These are phyloP conservation scores for Syncephalis fuscata DNA, from an alignment of 371 early-diverging fungal genomes.

Conservation along the genomic window DNA sequence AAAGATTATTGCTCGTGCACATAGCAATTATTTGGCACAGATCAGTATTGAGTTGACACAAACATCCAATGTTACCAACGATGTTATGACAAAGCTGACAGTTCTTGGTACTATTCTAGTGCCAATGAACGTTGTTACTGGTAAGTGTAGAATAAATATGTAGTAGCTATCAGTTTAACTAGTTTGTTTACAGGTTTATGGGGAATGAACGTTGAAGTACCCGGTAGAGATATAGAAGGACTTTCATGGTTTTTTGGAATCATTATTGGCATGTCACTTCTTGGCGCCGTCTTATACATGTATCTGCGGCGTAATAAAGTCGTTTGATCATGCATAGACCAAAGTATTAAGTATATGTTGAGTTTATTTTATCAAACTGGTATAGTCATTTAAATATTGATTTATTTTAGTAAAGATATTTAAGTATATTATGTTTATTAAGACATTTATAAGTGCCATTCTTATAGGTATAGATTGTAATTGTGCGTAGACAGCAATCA, in stretches of 20 bases:
- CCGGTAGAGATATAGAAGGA: conserved; percentile 42
- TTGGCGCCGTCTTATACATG: too few species aligned
- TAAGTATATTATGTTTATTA: too few species aligned
- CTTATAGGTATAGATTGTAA: too few species aligned
- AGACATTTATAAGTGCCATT: too few species aligned
- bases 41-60: conserved; percentile 92
- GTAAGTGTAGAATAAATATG: background rate
- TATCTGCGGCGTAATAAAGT: too few species aligned
- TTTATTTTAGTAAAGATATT: too few species aligned
- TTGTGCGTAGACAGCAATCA: too few species aligned
- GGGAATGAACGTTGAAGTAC: conserved; percentile 75
- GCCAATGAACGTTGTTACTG: conserved; percentile 79
- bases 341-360: too few species aligned
- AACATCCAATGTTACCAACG: conserved; percentile 81
- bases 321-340: too few species aligned
- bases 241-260: conserved; percentile 45
- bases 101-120: conserved; percentile 80
- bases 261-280: background rate
- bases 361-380: too few species aligned
- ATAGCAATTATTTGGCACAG: conserved; percentile 90
- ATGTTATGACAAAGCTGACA: conserved; percentile 81
- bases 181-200: conserved; percentile 28
- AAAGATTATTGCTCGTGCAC: conserved; percentile 73
- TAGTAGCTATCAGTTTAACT: background rate
- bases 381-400: too few species aligned